Conservation (phyloP, 1,139 yeast genomes). For the Pichia sp. region DNA sequence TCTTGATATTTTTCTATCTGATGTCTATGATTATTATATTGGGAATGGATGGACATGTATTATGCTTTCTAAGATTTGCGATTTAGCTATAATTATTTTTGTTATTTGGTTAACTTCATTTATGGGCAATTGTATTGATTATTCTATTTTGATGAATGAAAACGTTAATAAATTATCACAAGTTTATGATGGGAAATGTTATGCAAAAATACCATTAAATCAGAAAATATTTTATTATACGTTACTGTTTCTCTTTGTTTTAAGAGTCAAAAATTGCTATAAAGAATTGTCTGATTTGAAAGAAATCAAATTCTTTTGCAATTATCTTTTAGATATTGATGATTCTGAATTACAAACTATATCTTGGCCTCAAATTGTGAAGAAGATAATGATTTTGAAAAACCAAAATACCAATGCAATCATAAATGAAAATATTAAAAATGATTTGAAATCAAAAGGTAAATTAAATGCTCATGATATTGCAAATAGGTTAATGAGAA, state of each 20-base stretch:
- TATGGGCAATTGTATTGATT: constrained; percentile 75
- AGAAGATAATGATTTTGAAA: constrained; percentile 62
- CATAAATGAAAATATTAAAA: constrained; percentile 37
- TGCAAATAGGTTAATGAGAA: constrained; percentile 92
- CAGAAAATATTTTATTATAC: constrained; percentile 58
- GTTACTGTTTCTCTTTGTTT: constrained; percentile 49
- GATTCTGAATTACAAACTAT: constrained; percentile 88
- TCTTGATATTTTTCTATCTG: constrained; percentile 75
- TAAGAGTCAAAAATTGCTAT: constrained; percentile 58
- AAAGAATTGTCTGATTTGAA: constrained; percentile 44
- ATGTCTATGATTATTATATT: constrained; percentile 74
- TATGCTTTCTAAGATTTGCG: constrained; percentile 54
- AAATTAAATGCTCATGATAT: constrained; percentile 87
- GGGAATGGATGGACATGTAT: constrained; percentile 84
- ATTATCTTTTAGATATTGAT: constrained; percentile 57
- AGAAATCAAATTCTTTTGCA: constrained; percentile 61
- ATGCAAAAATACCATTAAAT: constrained; percentile 41
- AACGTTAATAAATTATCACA: constrained; percentile 22
- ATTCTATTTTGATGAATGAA: constrained; percentile 31
- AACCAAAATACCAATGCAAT: constrained; percentile 66
- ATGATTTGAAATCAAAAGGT: constrained; percentile 62
- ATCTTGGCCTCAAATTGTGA: constrained; percentile 87
- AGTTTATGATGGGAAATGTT: constrained; percentile 59
- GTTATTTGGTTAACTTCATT: constrained; percentile 73
- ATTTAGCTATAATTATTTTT: constrained; percentile 67